Conservation (phyloP, 1,139 yeast genomes). For the Candida sp. region DNA sequence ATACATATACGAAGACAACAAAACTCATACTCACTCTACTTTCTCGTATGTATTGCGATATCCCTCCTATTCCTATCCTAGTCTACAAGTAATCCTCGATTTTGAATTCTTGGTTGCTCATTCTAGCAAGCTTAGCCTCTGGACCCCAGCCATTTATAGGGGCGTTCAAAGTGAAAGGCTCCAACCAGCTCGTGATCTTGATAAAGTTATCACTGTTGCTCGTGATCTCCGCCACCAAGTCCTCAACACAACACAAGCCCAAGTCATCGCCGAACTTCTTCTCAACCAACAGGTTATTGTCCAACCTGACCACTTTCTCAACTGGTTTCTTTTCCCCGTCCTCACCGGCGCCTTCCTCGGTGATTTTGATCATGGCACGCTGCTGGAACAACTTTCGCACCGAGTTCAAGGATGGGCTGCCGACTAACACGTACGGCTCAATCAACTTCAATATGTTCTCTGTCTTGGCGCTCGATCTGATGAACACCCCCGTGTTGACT, state of each 20-base stretch:
- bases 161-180: slow-evolving; percentile 70
- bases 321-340: slow-evolving; percentile 34
- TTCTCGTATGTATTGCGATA: not conserved
- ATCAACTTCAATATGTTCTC: slow-evolving; percentile 66
- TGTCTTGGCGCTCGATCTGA: slow-evolving; percentile 60
- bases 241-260: slow-evolving; percentile 82
- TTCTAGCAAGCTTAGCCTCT: slow-evolving; percentile 38
- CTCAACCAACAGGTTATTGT: slow-evolving; percentile 77
- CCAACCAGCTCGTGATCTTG: slow-evolving; percentile 60
- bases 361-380: slow-evolving; percentile 62
- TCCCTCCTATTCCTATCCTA: not conserved
- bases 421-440: slow-evolving; percentile 75
- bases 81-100: not conserved
- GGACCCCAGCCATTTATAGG: slow-evolving; percentile 80
- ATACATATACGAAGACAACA: no score
- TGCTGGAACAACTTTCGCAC: slow-evolving; percentile 76
- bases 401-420: slow-evolving; percentile 71
- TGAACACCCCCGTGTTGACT: slow-evolving; percentile 71
- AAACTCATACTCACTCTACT: no score
- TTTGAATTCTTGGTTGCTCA: slow-evolving; percentile 1
- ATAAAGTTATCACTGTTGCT: slow-evolving; percentile 68
- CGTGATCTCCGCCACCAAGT: slow-evolving; percentile 71
- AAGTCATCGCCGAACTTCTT: slow-evolving; percentile 66
- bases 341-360: slow-evolving; percentile 23
- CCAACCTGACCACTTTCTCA: slow-evolving; percentile 47